Percentiles rank a stretch among this genome's conserved stretches.
These are phyloP conservation scores for Piloderma croceum DNA, from an alignment of 768 basidiomycete species.

Conservation along the genomic window DNA sequence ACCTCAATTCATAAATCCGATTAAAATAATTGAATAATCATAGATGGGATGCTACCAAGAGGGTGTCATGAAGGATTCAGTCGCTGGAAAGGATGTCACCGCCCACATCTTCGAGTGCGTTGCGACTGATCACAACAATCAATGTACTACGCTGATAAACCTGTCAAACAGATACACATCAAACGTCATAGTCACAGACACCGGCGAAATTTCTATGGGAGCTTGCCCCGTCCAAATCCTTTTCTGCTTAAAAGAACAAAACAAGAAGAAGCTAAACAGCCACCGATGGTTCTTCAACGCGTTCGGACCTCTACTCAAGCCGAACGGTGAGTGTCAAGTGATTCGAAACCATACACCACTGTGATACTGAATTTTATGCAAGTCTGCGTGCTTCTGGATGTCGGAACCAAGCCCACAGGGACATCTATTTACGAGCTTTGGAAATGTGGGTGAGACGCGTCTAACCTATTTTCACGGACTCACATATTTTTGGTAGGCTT, in stretches of 20 bases:
- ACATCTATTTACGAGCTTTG: conserved; percentile 95
- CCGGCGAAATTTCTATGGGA: conserved; percentile 73
- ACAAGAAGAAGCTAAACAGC: conserved; percentile 95
- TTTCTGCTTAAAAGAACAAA: conserved; percentile 92
- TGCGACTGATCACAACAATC: conserved; percentile 6
- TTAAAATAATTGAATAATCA: conserved; percentile 2
- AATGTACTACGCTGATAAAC: conserved; percentile 1
- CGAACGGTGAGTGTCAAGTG: conserved; percentile 52
- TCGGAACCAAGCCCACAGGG: conserved; percentile 91
- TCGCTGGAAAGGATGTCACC: conserved; percentile 85
- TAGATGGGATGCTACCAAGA: conserved; percentile 88
- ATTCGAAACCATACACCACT: conserved; percentile 4
- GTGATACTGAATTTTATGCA: conserved; percentile 3
- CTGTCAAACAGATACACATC: conserved; percentile 58
- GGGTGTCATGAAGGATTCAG: conserved; percentile 84
- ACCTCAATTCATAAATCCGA: conserved; percentile 2
- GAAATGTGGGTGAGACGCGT: conserved; percentile 56
- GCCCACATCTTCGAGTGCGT: conserved; percentile 89
- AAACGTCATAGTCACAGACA: conserved; percentile 69
- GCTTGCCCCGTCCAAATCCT: conserved; percentile 80
- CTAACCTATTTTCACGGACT: neutral
- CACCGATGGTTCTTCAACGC: conserved; percentile 99
- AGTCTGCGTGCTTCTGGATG: conserved; percentile 91
- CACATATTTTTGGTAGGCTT: conserved; percentile 39
- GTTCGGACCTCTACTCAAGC: conserved; percentile 79